Conservation (phyloP, 805 yeast genomes). For the Priceomyces carsonii region DNA sequence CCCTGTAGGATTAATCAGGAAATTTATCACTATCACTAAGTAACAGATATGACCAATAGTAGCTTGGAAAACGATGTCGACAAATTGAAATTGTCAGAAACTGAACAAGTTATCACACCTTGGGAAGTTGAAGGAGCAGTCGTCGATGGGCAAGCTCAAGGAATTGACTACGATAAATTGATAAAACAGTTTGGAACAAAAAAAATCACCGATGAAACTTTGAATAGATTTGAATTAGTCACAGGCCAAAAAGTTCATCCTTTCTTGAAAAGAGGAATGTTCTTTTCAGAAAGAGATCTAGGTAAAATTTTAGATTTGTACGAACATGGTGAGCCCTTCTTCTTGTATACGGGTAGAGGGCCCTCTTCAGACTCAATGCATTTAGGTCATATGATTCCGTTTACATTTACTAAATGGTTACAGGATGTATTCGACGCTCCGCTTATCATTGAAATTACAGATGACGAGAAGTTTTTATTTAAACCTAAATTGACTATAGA, state of each 20-base stretch:
- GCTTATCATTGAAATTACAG: constrained; percentile 88
- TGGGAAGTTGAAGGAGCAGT: constrained; percentile 99
- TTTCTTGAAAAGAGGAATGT: constrained; percentile 84
- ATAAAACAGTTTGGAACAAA: constrained; percentile 86
- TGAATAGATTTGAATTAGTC: constrained; percentile 70
- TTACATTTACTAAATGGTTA: constrained; percentile 93
- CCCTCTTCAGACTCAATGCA: constrained; percentile 95
- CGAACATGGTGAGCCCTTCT: constrained; percentile 94
- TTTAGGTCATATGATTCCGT: constrained; percentile 96
- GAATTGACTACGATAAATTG: constrained; percentile 88
- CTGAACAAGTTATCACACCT: constrained; percentile 66
- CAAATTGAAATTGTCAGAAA: constrained; percentile 11
- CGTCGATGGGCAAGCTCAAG: constrained; percentile 89
- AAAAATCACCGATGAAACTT: constrained; percentile 65
- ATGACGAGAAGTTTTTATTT: constrained; percentile 95
- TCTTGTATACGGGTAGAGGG: constrained; percentile 95
- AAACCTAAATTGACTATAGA: constrained; percentile 86
- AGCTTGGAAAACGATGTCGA: constrained; percentile 17
- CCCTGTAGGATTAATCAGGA: too few species aligned
- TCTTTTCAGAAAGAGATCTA: constrained; percentile 89
- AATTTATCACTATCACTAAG: too few species aligned
- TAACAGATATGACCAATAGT: constrained; percentile 7
- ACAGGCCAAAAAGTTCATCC: constrained; percentile 94
- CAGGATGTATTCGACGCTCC: constrained; percentile 98
- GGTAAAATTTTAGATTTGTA: constrained; percentile 77